Evolutionary conservation across 1,284 basidiomycete genomes (phyloP), one percentile per base, ranked within the genome.

Genomic region (Mycena sp.): DNA sequence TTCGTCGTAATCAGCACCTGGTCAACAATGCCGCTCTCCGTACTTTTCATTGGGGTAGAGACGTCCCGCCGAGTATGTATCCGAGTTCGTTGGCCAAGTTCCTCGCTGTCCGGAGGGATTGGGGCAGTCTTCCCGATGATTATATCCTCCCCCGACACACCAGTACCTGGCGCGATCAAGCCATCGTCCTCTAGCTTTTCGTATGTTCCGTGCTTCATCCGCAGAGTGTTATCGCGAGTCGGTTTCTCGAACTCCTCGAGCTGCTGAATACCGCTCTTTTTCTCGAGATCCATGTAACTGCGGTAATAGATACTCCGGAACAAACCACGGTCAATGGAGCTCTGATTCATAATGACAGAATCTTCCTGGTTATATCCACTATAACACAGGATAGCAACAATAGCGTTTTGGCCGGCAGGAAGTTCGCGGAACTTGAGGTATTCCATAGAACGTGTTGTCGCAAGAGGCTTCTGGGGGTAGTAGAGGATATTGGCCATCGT

Each of bases 291-390:
- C 90, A 95, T 95, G 77, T 99, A 99, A 67, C 95, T 96, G 71
- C 98, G 90, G 79, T 98, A 99, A 80, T 99, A 99, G 74, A 99
- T 91, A 82, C 96, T 98, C 29, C 97, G 90, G 91, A 99, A 99
- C 35, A 99, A 85, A 64, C 98, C 97, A 61, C 98, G 93, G 75
- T 99, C 97, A 73, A 99, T 95, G 21, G 97, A 98, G 69, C 93
- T 95, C 80, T 99, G 97, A 78, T 99, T 99, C 97, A 99, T 98
- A 78, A 99, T 99, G 78, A 99, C 97, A 69, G 98, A 99, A 86
- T 99, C 98, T 89, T 99, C 98, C 80, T 99, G 98, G 79, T 99
- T 99, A 81, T 99, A 99, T 32, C 97, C 97, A 70, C 96, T 98
- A 80, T 99, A 99, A 74, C 96, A 99, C 54, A 99, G 83, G 75